phyloP scores from a whole-genome alignment of 1,284 basidiomycete genomes.

The Tylopilus sp. region DNA sequence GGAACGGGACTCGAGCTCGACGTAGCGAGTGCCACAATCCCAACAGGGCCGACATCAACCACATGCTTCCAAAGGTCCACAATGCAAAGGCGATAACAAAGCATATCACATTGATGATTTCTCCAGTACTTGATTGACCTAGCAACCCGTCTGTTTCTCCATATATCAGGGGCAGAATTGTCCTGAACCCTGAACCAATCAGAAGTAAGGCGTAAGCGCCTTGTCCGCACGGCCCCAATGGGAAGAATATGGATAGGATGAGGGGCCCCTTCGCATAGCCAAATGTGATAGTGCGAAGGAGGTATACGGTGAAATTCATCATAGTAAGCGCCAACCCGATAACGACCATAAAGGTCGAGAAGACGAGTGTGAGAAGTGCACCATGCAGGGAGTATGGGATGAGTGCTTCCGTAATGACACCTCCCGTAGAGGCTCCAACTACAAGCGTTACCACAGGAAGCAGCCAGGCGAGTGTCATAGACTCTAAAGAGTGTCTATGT shows the following conservation, averaged over 20 bases:
- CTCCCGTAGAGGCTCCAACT: slow-evolving; percentile 76
- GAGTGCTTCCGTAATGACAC: slow-evolving; percentile 64
- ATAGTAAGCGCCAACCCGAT: slow-evolving; percentile 68
- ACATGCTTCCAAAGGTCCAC: slow-evolving; percentile 67
- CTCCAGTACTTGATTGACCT: slow-evolving; percentile 44
- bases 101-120: slow-evolving; percentile 56
- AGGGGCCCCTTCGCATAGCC: slow-evolving; percentile 58
- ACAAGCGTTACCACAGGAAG: slow-evolving; percentile 80
- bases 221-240: slow-evolving; percentile 70
- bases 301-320: slow-evolving; percentile 65
- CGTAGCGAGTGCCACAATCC: slow-evolving; percentile 54
- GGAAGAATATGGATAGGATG: slow-evolving; percentile 71
- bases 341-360: slow-evolving; percentile 65
- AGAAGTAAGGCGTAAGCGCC: slow-evolving; percentile 62
- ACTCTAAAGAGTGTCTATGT: slow-evolving; percentile 67
- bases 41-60: slow-evolving; percentile 61
- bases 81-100: slow-evolving; percentile 59
- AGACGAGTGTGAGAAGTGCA: slow-evolving; percentile 66
- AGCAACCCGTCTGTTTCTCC: slow-evolving; percentile 40
- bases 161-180: slow-evolving; percentile 46
- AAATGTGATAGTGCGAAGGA: slow-evolving; percentile 58
- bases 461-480: slow-evolving; percentile 73
- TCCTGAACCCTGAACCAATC: slow-evolving; percentile 55
- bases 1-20: slow-evolving; percentile 55
- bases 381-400: slow-evolving; percentile 54